A percentile compares a stretch with the other conserved stretches of the same genome.
Evolutionary conservation across 495 filamentous ascomycete species (phyloP).

Genomic region (Penicillium coffeae): DNA sequence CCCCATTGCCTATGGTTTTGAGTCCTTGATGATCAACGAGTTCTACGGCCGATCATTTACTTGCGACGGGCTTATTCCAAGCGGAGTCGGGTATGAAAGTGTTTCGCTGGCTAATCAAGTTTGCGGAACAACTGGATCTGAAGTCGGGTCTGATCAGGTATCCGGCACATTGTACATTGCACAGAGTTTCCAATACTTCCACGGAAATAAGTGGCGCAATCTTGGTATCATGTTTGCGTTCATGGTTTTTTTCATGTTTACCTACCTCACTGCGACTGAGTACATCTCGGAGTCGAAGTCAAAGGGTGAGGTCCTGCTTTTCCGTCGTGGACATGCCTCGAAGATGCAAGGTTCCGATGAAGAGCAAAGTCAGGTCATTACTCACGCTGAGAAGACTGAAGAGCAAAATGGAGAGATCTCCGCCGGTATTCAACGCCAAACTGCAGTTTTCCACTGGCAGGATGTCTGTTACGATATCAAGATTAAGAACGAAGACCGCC

Average conservation of each 20-base stretch:
- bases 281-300: slow-evolving; percentile 47
- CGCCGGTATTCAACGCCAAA: slow-evolving; percentile 58
- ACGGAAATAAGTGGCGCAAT: slow-evolving; percentile 65
- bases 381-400: slow-evolving; percentile 38
- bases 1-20: slow-evolving; percentile 49
- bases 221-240: slow-evolving; percentile 65
- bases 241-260: slow-evolving; percentile 56
- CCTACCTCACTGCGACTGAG: slow-evolving; percentile 44
- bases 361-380: slow-evolving; percentile 28
- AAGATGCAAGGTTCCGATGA: slow-evolving; percentile 23
- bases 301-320: slow-evolving; percentile 52
- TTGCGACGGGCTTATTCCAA: slow-evolving; percentile 34
- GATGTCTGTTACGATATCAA: slow-evolving; percentile 67
- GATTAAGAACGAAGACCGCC: slow-evolving; percentile 54
- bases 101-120: slow-evolving; percentile 25
- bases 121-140: slow-evolving; percentile 54
- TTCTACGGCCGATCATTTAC: slow-evolving; percentile 52
- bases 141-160: slow-evolving; percentile 43
- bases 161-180: slow-evolving; percentile 49
- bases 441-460: slow-evolving; percentile 73
- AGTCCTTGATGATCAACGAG: slow-evolving; percentile 54
- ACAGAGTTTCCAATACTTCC: slow-evolving; percentile 52
- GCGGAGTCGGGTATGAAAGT: neutral
- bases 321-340: slow-evolving; percentile 43
- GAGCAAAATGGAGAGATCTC: slow-evolving; percentile 31